phyloP scores from a whole-genome alignment of 257 asterid species.

The Salvia miltiorrhiza region DNA sequence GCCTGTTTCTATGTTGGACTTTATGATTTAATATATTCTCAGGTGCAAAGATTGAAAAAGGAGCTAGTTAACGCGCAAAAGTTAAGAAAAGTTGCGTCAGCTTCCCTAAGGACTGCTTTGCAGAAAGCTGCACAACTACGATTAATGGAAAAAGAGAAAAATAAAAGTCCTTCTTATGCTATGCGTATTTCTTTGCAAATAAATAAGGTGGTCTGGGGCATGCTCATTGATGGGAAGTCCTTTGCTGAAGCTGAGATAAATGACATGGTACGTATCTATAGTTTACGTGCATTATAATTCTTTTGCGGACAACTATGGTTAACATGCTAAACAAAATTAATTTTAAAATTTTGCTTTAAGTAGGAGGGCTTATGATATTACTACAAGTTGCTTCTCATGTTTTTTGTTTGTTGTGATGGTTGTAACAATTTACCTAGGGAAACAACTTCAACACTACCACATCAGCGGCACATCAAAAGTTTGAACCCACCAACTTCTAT shows the following conservation, averaged over 20 bases:
- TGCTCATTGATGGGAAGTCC: constrained; percentile 95
- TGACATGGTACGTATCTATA: constrained; percentile 71
- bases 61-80: constrained; percentile 76
- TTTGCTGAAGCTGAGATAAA: constrained; percentile 99
- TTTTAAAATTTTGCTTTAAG: background rate
- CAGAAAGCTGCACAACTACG: constrained; percentile 98
- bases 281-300: background rate
- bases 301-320: constrained; percentile 14
- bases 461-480: too few relatives aligned
- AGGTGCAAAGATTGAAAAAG: constrained; percentile 79
- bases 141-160: constrained; percentile 91
- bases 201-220: constrained; percentile 91
- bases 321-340: background rate
- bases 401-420: background rate
- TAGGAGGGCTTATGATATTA: constrained; percentile 8
- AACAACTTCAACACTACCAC: too few relatives aligned
- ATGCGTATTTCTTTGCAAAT: constrained; percentile 96
- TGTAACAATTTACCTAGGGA: too few relatives aligned
- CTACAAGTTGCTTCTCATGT: constrained; percentile 15
- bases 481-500: too few relatives aligned
- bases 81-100: constrained; percentile 84
- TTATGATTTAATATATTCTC: constrained; percentile 28
- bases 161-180: constrained; percentile 97
- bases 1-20: constrained; percentile 15
- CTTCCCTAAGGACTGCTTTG: constrained; percentile 83